These are phyloP conservation scores for Buxus sempervirens DNA, from an alignment of 164 flowering plant species.

Conservation along the genomic window DNA sequence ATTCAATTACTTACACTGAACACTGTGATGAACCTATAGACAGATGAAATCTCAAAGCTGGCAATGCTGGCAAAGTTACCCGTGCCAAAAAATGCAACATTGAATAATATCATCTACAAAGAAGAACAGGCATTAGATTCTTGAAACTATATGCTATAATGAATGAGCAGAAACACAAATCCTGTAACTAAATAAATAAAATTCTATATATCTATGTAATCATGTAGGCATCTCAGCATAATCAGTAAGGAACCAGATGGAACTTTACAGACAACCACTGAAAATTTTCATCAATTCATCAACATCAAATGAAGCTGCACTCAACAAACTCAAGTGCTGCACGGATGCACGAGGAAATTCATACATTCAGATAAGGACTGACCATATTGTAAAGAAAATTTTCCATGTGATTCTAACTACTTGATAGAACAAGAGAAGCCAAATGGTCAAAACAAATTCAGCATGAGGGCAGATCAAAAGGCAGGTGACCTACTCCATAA, in stretches of 20 bases:
- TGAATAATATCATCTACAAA: conserved; percentile 79
- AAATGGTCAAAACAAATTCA: too few relatives aligned
- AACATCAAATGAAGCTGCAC: not conserved
- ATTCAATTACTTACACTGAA: conserved; percentile 68
- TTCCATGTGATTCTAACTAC: too few relatives aligned
- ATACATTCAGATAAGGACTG: not conserved
- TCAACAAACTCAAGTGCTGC: not conserved
- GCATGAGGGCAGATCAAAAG: not conserved
- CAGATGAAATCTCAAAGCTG: conserved; percentile 97
- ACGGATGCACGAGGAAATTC: not conserved
- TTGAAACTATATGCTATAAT: not conserved
- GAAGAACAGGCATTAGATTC: conserved; percentile 11
- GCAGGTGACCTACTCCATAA: not conserved
- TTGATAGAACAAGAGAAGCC: not conserved
- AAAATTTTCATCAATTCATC: not conserved
- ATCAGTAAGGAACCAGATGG: not conserved
- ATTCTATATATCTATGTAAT: too few relatives aligned
- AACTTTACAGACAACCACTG: not conserved
- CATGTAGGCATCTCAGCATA: not conserved
- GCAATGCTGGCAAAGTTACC: conserved; percentile 98
- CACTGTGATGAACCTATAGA: conserved; percentile 88
- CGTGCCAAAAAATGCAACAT: conserved; percentile 95
- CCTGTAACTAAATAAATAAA: too few relatives aligned
- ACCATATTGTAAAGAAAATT: not conserved
- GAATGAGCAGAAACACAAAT: not conserved